A percentile compares a stretch with the other conserved stretches of the same genome.
phyloP scores from a whole-genome alignment of 2,329 filamentous ascomycete genomes.

The Pseudogymnoascus sp. region DNA sequence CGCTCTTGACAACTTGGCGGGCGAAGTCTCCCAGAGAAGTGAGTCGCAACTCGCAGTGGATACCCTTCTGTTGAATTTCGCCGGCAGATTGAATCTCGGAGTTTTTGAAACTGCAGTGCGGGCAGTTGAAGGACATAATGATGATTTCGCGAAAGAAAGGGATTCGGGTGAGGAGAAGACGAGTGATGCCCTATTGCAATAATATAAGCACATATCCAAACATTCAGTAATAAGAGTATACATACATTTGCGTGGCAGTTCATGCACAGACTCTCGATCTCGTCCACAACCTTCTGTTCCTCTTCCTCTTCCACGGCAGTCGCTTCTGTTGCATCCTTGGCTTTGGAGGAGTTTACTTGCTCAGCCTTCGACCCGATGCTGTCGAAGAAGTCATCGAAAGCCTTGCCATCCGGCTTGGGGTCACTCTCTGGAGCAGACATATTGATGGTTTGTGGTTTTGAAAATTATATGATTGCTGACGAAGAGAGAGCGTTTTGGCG shows the following conservation, averaged over 20 bases:
- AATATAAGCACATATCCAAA: neutral
- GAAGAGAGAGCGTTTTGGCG: slow-evolving; percentile 11
- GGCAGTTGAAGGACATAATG: slow-evolving; percentile 92
- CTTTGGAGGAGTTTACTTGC: slow-evolving; percentile 29
- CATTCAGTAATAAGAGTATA: neutral
- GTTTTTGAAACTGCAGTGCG: slow-evolving; percentile 82
- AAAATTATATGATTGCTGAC: neutral
- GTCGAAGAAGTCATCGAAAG: slow-evolving; percentile 52
- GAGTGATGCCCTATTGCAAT: slow-evolving; percentile 61
- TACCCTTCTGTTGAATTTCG: slow-evolving; percentile 81
- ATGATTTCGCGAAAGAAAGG: slow-evolving; percentile 97
- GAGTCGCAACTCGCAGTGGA: slow-evolving; percentile 74
- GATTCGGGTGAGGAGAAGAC: slow-evolving; percentile 81
- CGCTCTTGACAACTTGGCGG: slow-evolving; percentile 86
- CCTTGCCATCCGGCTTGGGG: slow-evolving; percentile 32
- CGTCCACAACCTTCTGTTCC: slow-evolving; percentile 51
- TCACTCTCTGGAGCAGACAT: slow-evolving; percentile 39
- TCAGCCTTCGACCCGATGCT: slow-evolving; percentile 52
- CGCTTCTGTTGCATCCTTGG: slow-evolving; percentile 20
- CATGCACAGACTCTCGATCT: slow-evolving; percentile 77
- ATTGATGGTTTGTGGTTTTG: neutral
- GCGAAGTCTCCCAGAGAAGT: slow-evolving; percentile 67
- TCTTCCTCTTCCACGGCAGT: slow-evolving; percentile 30
- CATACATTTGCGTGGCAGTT: slow-evolving; percentile 72
- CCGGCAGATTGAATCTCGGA: slow-evolving; percentile 91